These are phyloP conservation scores for Anethum foeniculum DNA, from an alignment of 140 eudicot genomes.

Conservation along the genomic window DNA sequence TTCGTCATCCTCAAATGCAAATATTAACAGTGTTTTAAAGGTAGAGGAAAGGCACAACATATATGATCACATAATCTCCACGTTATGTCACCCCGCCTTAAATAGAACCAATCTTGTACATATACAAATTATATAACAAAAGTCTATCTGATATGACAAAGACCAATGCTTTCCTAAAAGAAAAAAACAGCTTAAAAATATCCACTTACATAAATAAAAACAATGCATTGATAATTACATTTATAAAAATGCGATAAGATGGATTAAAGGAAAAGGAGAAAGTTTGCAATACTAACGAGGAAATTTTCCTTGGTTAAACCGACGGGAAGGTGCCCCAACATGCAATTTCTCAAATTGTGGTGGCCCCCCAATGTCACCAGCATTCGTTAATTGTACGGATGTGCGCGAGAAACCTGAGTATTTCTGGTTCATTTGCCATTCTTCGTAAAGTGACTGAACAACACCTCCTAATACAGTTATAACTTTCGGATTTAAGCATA, in stretches of 20 bases:
- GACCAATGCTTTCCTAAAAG: neutral
- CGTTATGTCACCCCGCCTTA: neutral
- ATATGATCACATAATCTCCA: neutral
- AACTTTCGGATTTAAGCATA: slow-evolving; percentile 57
- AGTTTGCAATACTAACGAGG: slow-evolving; percentile 27
- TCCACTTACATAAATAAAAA: neutral
- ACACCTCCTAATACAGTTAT: slow-evolving; percentile 72
- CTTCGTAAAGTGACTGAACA: slow-evolving; percentile 84
- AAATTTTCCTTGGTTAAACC: slow-evolving; percentile 29
- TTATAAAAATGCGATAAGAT: neutral
- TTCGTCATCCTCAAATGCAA: neutral
- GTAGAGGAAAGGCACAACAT: neutral
- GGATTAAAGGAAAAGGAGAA: neutral
- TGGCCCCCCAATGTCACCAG: slow-evolving; percentile 51
- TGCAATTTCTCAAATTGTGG: slow-evolving; percentile 88
- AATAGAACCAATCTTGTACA: neutral
- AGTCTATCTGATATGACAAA: neutral
- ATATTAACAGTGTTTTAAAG: neutral
- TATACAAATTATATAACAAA: neutral
- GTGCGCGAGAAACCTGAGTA: slow-evolving; percentile 69
- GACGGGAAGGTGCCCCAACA: slow-evolving; percentile 36
- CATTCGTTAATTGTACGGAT: slow-evolving; percentile 33
- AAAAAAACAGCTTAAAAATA: neutral
- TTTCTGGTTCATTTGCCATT: slow-evolving; percentile 91
- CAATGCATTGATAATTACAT: neutral